Conservation (phyloP, 306 rosid genomes). For the Senna tora region DNA sequence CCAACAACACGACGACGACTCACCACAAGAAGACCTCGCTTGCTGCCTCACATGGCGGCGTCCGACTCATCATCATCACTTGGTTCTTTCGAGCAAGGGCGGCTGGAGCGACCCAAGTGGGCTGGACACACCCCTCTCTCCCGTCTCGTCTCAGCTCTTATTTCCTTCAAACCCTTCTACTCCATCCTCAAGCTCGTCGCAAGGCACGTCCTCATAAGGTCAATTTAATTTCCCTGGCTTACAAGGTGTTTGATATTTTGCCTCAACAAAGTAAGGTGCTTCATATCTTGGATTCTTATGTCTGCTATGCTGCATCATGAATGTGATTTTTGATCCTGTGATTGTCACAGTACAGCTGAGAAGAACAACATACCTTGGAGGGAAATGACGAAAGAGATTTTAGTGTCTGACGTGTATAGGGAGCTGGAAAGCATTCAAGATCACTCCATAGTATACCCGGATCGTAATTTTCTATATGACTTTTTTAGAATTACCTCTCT, state of each 20-base stretch:
- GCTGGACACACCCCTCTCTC: conserved; percentile 62
- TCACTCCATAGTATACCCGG: conserved; percentile 59
- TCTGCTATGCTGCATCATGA: neutral
- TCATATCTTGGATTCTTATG: neutral
- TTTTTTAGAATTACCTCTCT: neutral
- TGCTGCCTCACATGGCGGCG: conserved; percentile 38
- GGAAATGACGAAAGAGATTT: conserved; percentile 53
- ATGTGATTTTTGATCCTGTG: conserved; percentile 30
- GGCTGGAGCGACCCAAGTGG: conserved; percentile 56
- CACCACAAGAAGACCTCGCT: conserved; percentile 17
- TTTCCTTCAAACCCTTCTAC: conserved; percentile 65
- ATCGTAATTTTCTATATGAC: conserved; percentile 47
- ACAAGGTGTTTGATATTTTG: neutral
- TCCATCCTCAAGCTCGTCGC: conserved; percentile 70
- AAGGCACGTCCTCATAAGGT: conserved; percentile 66
- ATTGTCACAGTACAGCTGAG: conserved; percentile 66
- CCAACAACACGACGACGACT: neutral
- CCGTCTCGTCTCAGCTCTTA: conserved; percentile 54
- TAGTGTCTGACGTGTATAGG: conserved; percentile 62
- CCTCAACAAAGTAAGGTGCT: neutral
- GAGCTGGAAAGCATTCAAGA: conserved; percentile 62
- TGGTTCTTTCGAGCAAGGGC: conserved; percentile 51
- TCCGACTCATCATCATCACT: conserved; percentile 33
- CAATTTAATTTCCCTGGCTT: neutral
- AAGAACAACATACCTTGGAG: conserved; percentile 74